These are phyloP conservation scores for Plasmodium chabaudi DNA, from an alignment of 169 alveolate species.

Conservation along the genomic window DNA sequence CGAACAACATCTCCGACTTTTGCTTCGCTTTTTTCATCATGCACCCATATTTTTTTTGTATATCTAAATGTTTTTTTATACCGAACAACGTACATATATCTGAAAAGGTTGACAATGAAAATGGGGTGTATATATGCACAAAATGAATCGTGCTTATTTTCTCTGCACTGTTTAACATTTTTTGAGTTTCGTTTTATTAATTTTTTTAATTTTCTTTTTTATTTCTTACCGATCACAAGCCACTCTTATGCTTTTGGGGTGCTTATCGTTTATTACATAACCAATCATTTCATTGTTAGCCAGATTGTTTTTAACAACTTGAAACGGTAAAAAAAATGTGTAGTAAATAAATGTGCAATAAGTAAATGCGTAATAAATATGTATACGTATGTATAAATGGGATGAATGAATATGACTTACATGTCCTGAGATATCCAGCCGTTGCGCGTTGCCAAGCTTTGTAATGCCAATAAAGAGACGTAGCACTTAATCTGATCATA, in stretches of 20 bases:
- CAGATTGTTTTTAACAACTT: slow-evolving; percentile 88
- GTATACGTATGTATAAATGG: neutral
- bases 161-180: neutral
- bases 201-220: slow-evolving; percentile 1
- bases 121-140: neutral
- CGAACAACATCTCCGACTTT: slow-evolving; percentile 92
- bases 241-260: slow-evolving; percentile 92
- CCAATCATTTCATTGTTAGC: slow-evolving; percentile 92
- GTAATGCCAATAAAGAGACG: slow-evolving; percentile 89
- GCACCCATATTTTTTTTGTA: slow-evolving; percentile 93
- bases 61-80: slow-evolving; percentile 91
- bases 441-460: slow-evolving; percentile 92
- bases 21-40: slow-evolving; percentile 90
- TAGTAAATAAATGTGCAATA: no score
- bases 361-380: no score
- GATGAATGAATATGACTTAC: slow-evolving; percentile 71
- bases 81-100: slow-evolving; percentile 92
- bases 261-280: slow-evolving; percentile 93
- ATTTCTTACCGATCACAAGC: slow-evolving; percentile 89
- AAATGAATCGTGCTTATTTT: neutral
- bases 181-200: neutral
- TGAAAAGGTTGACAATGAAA: slow-evolving; percentile 21
- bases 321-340: neutral
- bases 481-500: slow-evolving; percentile 75
- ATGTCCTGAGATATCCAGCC: slow-evolving; percentile 91